Conservation (phyloP, 169 alveolate species). For the Cryptosporidium sp. region DNA sequence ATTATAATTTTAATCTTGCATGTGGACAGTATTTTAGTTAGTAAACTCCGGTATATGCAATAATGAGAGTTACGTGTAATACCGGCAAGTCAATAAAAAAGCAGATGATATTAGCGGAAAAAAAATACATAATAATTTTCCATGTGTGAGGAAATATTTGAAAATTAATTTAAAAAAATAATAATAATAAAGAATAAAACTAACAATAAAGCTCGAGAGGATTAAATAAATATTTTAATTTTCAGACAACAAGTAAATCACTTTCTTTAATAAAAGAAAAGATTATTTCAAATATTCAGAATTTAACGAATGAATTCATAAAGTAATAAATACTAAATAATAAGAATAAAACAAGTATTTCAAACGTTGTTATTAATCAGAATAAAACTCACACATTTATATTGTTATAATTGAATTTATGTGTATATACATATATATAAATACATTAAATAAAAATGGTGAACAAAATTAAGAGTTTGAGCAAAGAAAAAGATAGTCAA, state of each 20-base stretch:
- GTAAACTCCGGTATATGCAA: constrained; percentile 14
- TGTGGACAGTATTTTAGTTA: constrained; percentile 10
- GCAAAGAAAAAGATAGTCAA: background rate
- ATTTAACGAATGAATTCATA: background rate
- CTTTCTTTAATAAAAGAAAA: too few species aligned
- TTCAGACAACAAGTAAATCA: too few species aligned
- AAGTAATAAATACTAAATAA: too few species aligned
- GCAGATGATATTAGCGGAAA: background rate
- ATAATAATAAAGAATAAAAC: too few species aligned
- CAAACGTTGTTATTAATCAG: too few species aligned
- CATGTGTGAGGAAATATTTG: background rate
- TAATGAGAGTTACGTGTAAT: background rate
- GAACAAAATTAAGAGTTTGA: background rate
- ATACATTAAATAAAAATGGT: background rate
- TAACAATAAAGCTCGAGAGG: too few species aligned
- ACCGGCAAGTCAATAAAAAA: constrained; percentile 17
- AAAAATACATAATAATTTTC: background rate
- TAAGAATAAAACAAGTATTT: too few species aligned
- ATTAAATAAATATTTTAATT: too few species aligned
- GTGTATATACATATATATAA: background rate
- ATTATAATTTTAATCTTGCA: background rate
- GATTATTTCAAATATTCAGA: too few species aligned
- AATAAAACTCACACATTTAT: too few species aligned
- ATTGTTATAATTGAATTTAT: too few species aligned
- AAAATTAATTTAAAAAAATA: too few species aligned